These are phyloP conservation scores for Saccharomyces paradoxus DNA, from an alignment of 805 yeast species.

Conservation along the genomic window DNA sequence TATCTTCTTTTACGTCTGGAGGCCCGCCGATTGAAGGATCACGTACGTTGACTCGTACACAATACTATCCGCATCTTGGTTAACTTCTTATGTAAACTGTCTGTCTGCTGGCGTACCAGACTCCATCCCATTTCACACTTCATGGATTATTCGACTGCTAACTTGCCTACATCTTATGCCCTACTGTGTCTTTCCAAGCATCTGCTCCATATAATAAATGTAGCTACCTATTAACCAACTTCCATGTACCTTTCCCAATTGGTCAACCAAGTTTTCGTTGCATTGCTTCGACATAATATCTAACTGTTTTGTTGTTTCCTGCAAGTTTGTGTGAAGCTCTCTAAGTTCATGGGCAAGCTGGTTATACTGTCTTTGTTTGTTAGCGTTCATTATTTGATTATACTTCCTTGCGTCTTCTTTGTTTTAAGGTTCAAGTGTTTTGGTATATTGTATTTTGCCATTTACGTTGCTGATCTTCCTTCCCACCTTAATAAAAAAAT, in stretches of 20 bases:
- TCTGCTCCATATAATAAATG: constrained; percentile 18
- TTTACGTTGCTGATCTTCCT: background rate
- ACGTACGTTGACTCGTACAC: background rate
- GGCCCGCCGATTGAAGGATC: background rate
- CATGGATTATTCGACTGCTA: background rate
- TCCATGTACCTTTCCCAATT: constrained; percentile 27
- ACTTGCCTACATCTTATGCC: background rate
- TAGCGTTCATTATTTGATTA: constrained; percentile 13
- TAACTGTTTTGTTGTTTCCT: constrained; percentile 21
- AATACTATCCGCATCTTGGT: background rate
- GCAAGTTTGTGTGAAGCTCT: constrained; percentile 20
- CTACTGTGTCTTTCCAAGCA: constrained; percentile 16
- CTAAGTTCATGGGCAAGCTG: constrained; percentile 25
- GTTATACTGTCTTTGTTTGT: constrained; percentile 27
- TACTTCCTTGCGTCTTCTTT: background rate
- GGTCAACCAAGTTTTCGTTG: constrained; percentile 24
- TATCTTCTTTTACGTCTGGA: background rate
- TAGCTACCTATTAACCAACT: constrained; percentile 29
- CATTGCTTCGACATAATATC: constrained; percentile 27
- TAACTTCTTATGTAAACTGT: background rate
- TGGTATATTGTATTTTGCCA: background rate
- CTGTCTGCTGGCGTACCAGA: background rate
- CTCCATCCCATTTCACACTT: constrained; percentile 8
- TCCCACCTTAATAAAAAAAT: background rate
- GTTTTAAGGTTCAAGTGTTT: background rate